phyloP scores from a whole-genome alignment of 345 rosid species.

The Gossypium mustelinum region DNA sequence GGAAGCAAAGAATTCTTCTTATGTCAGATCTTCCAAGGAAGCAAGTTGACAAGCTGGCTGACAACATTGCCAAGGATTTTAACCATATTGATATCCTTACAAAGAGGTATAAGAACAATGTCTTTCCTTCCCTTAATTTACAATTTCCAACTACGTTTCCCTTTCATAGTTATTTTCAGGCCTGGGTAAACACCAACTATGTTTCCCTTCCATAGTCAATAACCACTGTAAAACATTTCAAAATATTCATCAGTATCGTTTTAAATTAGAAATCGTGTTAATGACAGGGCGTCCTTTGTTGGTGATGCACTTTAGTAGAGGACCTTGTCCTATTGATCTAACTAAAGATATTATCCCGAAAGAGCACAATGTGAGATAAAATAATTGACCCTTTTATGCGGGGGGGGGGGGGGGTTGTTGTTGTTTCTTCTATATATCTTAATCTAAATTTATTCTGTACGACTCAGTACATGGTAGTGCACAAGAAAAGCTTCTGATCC shows the following conservation, averaged over 20 bases:
- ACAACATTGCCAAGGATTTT: slow-evolving; percentile 67
- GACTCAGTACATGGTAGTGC: not conserved
- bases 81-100: slow-evolving; percentile 83
- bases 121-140: not conserved
- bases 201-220: slow-evolving; percentile 2
- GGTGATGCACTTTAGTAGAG: not conserved
- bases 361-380: not conserved
- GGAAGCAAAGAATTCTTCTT: slow-evolving; percentile 93
- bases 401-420: too few species aligned
- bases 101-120: slow-evolving; percentile 54
- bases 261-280: not conserved
- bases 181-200: not conserved
- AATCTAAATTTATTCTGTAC: not conserved
- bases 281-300: not conserved
- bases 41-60: slow-evolving; percentile 86
- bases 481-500: not conserved
- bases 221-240: not conserved
- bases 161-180: not conserved
- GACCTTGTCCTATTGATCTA: not conserved
- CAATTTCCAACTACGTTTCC: not conserved
- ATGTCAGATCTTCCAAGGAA: slow-evolving; percentile 96
- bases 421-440: not conserved
- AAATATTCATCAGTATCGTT: not conserved
- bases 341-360: not conserved
- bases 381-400: not conserved